Evolutionary conservation across 106 monocot genomes (phyloP), one percentile per base, ranked within the genome.

Genomic region (Amphibolis antarctica): DNA sequence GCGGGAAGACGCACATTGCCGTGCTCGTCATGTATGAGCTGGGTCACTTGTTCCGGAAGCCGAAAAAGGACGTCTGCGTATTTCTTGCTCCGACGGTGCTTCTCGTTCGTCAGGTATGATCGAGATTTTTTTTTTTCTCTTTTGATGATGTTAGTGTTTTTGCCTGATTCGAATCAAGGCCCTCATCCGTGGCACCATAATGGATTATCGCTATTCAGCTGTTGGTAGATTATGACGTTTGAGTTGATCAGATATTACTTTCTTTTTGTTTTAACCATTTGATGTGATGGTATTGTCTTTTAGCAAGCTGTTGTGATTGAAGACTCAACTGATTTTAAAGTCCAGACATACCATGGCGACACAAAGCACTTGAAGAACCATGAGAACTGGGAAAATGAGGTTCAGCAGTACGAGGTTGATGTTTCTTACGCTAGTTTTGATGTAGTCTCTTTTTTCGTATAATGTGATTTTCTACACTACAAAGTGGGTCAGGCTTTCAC

Each of bases 1-100:
- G 90, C 50, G 96, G 96, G 17, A 98, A 98, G 78, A 98, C 96
- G 15, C 96, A 87, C 70, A 90, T 98, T 27, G 86, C 96, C 0
- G 90, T 90, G 26, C 74, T 98, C 46, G 80, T 98, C 28, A 90
- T 98, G 82, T 79, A 85, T 71, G 96, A 90, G 68, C 78, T 90
- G 25, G 71, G 74, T 6, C 74, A 90, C 59, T 69, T 82, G 46
- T 77, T 98, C 46, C 73, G 79, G 42, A 85, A 85, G 70, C 96
- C 96, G 15, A 87, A 76, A 62, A 65, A 54, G 46, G 64, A 74
- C 15, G 62, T 98, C 54, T 98, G 90, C 72, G 67, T 98, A 46
- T 98, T 98, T 72, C 80, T 98, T 0, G 96, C 96, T 0, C 96
- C 96, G 4, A 82, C 84, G 5, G 62, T 85, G 20, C 90, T 84